Evolutionary conservation across 2,329 filamentous ascomycete genomes (phyloP).

Genomic region (Microcyclosporella mali): DNA sequence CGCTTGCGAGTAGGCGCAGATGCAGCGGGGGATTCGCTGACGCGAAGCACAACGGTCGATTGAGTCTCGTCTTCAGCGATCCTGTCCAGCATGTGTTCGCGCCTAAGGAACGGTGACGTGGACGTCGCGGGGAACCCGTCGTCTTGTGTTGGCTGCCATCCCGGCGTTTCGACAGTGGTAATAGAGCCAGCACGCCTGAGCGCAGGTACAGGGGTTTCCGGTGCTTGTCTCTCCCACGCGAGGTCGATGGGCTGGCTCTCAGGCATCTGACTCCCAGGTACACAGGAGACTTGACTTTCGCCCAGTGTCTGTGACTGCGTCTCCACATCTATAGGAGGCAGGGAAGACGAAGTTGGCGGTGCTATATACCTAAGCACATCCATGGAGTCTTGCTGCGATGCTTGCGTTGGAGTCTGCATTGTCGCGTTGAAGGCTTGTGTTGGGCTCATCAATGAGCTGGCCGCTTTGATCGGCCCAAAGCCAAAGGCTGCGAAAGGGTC

Average conservation of each 20-base stretch:
- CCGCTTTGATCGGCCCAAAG: slow-evolving; percentile 21
- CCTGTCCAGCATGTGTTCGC: slow-evolving; percentile 16
- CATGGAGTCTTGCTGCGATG: slow-evolving; percentile 39
- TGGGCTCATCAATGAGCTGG: slow-evolving; percentile 27
- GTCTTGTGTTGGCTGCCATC: slow-evolving; percentile 32
- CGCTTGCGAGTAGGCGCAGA: slow-evolving; percentile 49
- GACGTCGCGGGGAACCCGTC: slow-evolving; percentile 26
- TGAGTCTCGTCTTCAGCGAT: slow-evolving; percentile 26
- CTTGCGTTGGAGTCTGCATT: slow-evolving; percentile 32
- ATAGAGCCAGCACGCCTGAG: slow-evolving; percentile 18
- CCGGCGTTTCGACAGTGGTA: slow-evolving; percentile 26
- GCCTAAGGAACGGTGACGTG: slow-evolving; percentile 9
- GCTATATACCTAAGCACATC: slow-evolving; percentile 31
- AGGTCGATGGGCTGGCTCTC: slow-evolving; percentile 34
- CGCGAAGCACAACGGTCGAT: slow-evolving; percentile 26
- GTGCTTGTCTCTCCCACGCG: slow-evolving; percentile 29
- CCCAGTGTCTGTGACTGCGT: slow-evolving; percentile 10
- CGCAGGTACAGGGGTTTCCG: slow-evolving; percentile 25
- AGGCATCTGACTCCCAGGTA: slow-evolving; percentile 22
- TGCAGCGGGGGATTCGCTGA: slow-evolving; percentile 28
- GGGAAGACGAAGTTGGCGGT: slow-evolving; percentile 24
- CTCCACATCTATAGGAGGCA: slow-evolving; percentile 20
- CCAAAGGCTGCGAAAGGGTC: slow-evolving; percentile 32
- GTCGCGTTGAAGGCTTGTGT: slow-evolving; percentile 33
- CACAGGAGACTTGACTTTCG: slow-evolving; percentile 14